Evolutionary conservation across 768 basidiomycete genomes (phyloP).

Genomic region (Lanmaoa pseudosensibilis): DNA sequence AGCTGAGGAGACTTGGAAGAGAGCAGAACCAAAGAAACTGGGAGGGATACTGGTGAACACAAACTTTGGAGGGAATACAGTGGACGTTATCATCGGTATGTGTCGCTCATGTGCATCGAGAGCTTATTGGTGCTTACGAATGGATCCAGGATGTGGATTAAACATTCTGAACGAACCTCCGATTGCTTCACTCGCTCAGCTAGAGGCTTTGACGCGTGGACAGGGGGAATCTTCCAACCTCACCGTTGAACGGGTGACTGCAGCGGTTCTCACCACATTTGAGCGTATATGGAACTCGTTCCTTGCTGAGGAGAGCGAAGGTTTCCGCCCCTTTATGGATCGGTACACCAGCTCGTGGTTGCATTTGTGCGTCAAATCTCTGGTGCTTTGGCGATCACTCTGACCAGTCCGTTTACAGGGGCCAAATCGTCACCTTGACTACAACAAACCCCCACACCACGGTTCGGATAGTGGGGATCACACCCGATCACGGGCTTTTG

Average conservation of each 20-base stretch:
- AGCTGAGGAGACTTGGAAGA: constrained; percentile 28
- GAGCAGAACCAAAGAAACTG: constrained; percentile 65
- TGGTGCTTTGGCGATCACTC: neutral
- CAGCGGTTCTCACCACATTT: constrained; percentile 73
- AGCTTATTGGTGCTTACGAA: neutral
- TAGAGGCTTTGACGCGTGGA: constrained; percentile 41
- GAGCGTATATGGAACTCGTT: constrained; percentile 79
- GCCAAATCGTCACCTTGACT: constrained; percentile 80
- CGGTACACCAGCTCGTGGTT: constrained; percentile 83
- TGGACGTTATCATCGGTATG: constrained; percentile 81
- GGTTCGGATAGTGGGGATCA: constrained; percentile 84
- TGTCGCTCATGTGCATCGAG: neutral
- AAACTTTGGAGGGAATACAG: constrained; percentile 68
- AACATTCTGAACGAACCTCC: constrained; percentile 84
- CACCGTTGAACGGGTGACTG: constrained; percentile 72
- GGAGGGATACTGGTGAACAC: constrained; percentile 93
- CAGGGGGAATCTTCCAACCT: constrained; percentile 31
- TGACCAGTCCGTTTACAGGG: constrained; percentile 44
- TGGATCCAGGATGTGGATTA: constrained; percentile 73
- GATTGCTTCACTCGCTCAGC: constrained; percentile 76
- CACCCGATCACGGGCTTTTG: constrained; percentile 82
- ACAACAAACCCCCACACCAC: constrained; percentile 65
- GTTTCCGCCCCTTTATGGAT: constrained; percentile 81
- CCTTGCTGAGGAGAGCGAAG: constrained; percentile 45
- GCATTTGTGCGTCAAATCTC: constrained; percentile 69